Base-by-base conservation (phyloP, 768 basidiomycete genomes). In the Pleurotus eryngii region DNA sequence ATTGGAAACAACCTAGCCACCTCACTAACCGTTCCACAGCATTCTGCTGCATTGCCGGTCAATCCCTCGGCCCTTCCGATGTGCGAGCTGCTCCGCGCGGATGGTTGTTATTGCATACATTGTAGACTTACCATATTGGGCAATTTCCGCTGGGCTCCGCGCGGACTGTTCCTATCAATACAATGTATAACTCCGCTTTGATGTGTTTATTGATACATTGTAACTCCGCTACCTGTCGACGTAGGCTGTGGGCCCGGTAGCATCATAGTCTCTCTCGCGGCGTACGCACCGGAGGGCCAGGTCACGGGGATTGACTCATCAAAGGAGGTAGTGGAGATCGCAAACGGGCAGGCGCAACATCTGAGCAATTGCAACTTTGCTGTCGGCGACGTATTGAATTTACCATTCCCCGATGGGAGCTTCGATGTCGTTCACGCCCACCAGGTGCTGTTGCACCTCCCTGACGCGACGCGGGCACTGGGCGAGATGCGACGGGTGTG, bases 221-320 rank as follows among this genome's bases (percentile, higher is more conserved):
- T n/a, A n/a, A n/a, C n/a, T n/a, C n/a, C n/a, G n/a, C n/a, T n/a
- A n/a, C n/a, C n/a, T n/a, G n/a, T n/a, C n/a, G n/a, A 83, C 62
- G 63, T 81, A 37, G 81, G 81, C 8, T 82, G 77, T 59, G 81
- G 82, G 0, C 81, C 81, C 0, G 82, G 80, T 0, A 78, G 76
- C 12, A 82, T 82, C 65, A 79, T 79, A 1, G 58, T 63, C 27
- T 75, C 75, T 53, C 65, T 83, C 18, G 80, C 80, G 2, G 57
- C 57, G 1, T 68, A 69, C 57, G 74, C 77, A 15, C 71, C 74
- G 1, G 47, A 73, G 27, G 81, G 80, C 0, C 63, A 69, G 8
- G 74, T 81, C 42, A 72, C 71, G 12, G 81, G 78, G 3, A 57
- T 82, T 51, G 82, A 83, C 20, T 55, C 65, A 30, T 62, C 63